These are phyloP conservation scores for Cercospora sp. DNA, from an alignment of 2,329 filamentous ascomycete genomes.

Conservation along the genomic window DNA sequence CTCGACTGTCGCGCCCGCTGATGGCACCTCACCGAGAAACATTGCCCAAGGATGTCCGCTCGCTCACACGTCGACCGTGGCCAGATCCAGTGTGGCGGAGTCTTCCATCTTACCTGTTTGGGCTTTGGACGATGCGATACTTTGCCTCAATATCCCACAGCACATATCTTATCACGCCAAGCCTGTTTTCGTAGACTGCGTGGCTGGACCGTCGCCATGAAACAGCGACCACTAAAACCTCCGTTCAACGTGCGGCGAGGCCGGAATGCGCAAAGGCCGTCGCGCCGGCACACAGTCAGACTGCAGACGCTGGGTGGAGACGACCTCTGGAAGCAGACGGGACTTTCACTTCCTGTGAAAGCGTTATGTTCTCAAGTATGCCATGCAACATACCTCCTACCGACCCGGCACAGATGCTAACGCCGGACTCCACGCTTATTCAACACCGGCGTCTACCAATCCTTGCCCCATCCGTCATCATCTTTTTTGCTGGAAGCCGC, in stretches of 20 bases:
- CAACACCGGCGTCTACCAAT: conserved; percentile 36
- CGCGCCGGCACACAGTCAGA: background rate
- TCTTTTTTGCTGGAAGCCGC: conserved; percentile 47
- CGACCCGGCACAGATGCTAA: conserved; percentile 6
- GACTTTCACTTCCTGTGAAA: background rate
- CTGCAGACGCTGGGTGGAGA: background rate
- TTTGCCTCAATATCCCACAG: background rate
- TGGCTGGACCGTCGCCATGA: background rate
- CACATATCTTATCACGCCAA: background rate
- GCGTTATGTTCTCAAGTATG: background rate
- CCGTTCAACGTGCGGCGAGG: background rate
- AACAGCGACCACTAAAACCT: background rate
- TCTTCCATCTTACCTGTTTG: background rate
- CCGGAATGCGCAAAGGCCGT: background rate
- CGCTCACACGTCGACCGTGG: background rate
- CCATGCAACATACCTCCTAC: background rate
- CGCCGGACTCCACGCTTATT: conserved; percentile 24
- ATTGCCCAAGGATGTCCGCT: background rate
- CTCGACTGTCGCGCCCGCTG: background rate
- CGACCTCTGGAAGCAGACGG: background rate
- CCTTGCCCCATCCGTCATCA: conserved; percentile 59
- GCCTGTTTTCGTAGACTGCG: background rate
- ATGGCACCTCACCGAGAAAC: background rate
- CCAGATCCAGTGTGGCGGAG: background rate
- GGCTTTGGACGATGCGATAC: background rate